phyloP scores from a whole-genome alignment of 2,329 filamentous ascomycete species.

The Phoma herbarum region DNA sequence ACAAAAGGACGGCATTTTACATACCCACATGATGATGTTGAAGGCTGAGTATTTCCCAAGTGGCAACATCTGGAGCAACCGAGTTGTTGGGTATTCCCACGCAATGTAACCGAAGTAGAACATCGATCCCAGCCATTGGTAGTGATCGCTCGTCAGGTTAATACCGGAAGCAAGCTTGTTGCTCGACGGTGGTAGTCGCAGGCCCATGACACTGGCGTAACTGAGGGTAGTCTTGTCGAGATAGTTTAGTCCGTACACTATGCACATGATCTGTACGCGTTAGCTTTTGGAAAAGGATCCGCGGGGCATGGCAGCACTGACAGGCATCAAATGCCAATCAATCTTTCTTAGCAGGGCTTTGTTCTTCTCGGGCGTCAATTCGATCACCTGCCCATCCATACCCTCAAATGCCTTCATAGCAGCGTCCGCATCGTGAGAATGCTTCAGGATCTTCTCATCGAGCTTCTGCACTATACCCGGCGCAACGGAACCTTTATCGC shows the following conservation, averaged over 20 bases:
- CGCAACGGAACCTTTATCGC: conserved; percentile 15
- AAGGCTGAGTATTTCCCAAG: conserved; percentile 67
- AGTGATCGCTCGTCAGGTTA: conserved; percentile 59
- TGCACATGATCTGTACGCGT: conserved; percentile 59
- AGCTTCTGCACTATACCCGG: conserved; percentile 27
- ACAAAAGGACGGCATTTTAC: neutral
- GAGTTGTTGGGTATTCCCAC: conserved; percentile 73
- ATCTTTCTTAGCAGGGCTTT: conserved; percentile 67
- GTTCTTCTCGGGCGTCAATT: conserved; percentile 65
- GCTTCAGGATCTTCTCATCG: conserved; percentile 51
- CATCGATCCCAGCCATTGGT: conserved; percentile 61
- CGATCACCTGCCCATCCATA: conserved; percentile 60
- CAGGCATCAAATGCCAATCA: conserved; percentile 69
- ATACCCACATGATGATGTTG: conserved; percentile 28
- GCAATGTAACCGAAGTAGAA: conserved; percentile 65
- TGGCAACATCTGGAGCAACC: conserved; percentile 69
- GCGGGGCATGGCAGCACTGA: conserved; percentile 25
- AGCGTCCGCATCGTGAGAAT: conserved; percentile 67
- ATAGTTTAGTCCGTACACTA: conserved; percentile 67
- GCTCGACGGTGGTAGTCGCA: conserved; percentile 48
- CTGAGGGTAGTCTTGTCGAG: conserved; percentile 63
- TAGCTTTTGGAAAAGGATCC: neutral
- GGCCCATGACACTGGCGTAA: conserved; percentile 62
- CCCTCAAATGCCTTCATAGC: conserved; percentile 65
- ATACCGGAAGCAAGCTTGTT: conserved; percentile 53